A percentile compares a stretch with the other conserved stretches of the same genome.
These are phyloP conservation scores for Prunus yedoensis DNA, from an alignment of 331 rosid species.

Conservation along the genomic window DNA sequence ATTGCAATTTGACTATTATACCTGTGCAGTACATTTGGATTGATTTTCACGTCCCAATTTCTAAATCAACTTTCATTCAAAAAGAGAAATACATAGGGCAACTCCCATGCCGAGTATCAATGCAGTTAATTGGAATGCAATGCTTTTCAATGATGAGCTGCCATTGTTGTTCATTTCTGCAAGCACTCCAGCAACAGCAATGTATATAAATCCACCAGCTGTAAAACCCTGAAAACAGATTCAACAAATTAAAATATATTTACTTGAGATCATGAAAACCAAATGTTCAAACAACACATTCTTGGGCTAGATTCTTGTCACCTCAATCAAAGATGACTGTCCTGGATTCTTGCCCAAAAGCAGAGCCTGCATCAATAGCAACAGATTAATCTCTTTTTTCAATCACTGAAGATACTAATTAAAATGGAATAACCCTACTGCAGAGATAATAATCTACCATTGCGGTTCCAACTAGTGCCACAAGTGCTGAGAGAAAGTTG, in stretches of 20 bases:
- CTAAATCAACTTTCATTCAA: slow-evolving; percentile 56
- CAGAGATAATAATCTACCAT: slow-evolving; percentile 47
- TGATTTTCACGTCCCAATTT: neutral
- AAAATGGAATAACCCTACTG: neutral
- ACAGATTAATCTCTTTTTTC: slow-evolving; percentile 13
- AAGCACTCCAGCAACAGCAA: slow-evolving; percentile 93
- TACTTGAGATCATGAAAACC: slow-evolving; percentile 17
- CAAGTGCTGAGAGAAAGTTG: slow-evolving; percentile 95
- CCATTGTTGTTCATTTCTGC: slow-evolving; percentile 89
- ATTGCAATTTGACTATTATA: neutral
- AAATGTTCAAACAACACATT: slow-evolving; percentile 15
- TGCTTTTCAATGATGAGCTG: slow-evolving; percentile 57
- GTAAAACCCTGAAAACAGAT: slow-evolving; percentile 72
- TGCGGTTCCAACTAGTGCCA: slow-evolving; percentile 89
- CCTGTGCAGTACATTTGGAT: neutral
- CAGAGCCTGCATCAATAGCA: slow-evolving; percentile 63
- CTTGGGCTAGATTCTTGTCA: slow-evolving; percentile 29
- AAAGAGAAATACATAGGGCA: slow-evolving; percentile 87
- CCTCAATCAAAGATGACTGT: slow-evolving; percentile 93
- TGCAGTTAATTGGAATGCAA: slow-evolving; percentile 57
- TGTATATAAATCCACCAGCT: slow-evolving; percentile 96
- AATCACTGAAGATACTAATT: slow-evolving; percentile 14
- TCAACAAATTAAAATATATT: neutral
- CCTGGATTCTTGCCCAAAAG: slow-evolving; percentile 90
- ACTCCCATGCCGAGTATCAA: slow-evolving; percentile 78